Conservation (phyloP, 768 basidiomycete genomes). For the Serendipita sp. region DNA sequence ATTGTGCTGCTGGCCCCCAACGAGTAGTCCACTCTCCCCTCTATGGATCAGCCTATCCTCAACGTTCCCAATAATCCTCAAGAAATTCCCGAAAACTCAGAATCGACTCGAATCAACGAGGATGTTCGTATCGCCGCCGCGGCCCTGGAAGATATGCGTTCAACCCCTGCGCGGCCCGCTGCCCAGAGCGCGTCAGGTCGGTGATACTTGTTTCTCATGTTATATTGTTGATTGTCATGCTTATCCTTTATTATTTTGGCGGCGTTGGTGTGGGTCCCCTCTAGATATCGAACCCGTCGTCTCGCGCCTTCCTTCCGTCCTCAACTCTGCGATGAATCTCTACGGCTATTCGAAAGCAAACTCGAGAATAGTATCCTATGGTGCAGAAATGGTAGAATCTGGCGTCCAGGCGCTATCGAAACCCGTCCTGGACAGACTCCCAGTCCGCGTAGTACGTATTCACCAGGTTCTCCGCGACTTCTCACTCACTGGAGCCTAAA, state of each 20-base stretch:
- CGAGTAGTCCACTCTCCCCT: too few species aligned
- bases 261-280: neutral
- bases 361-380: constrained; percentile 26
- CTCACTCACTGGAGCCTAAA: too few species aligned
- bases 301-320: constrained; percentile 3
- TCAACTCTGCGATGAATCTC: neutral
- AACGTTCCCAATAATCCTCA: neutral
- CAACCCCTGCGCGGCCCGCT: constrained; percentile 17
- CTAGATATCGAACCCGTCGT: neutral
- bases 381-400: constrained; percentile 75
- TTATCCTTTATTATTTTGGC: constrained; percentile 14
- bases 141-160: constrained; percentile 67
- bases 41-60: neutral
- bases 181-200: neutral
- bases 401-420: constrained; percentile 65
- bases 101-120: constrained; percentile 30
- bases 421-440: constrained; percentile 65
- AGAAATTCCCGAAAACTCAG: neutral
- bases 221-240: constrained; percentile 19
- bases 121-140: constrained; percentile 58
- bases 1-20: too few species aligned
- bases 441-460: constrained; percentile 16
- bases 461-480: neutral
- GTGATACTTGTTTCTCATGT: neutral
- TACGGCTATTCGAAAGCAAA: neutral